Evolutionary conservation across 768 basidiomycete species (phyloP).

Genomic region (Scleroderma citrinum): DNA sequence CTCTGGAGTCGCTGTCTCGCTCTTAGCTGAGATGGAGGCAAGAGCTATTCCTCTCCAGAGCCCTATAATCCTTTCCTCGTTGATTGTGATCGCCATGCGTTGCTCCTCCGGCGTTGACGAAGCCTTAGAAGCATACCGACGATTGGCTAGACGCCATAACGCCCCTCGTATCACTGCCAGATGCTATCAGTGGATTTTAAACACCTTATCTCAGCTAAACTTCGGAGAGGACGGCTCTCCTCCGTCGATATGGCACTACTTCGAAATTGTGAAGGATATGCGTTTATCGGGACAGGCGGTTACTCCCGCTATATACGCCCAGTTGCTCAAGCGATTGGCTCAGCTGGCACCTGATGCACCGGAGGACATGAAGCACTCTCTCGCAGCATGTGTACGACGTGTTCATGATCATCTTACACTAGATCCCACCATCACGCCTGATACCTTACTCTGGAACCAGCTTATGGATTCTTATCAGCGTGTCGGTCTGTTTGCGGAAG

Average conservation of each 20-base stretch:
- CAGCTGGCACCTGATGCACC: conserved; percentile 32
- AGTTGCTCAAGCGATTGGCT: conserved; percentile 54
- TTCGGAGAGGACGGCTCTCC: conserved; percentile 36
- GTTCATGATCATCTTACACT: conserved; percentile 75
- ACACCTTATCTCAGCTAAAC: conserved; percentile 54
- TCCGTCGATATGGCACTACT: conserved; percentile 50
- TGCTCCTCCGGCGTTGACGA: conserved; percentile 46
- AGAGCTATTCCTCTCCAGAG: conserved; percentile 42
- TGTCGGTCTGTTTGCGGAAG: conserved; percentile 63
- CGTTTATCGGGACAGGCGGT: conserved; percentile 53
- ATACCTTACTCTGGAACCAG: conserved; percentile 68
- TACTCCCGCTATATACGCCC: conserved; percentile 58
- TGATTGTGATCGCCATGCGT: conserved; percentile 65
- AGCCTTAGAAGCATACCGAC: conserved; percentile 59
- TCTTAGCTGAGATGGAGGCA: conserved; percentile 63
- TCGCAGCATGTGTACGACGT: conserved; percentile 50
- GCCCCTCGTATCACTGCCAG: conserved; percentile 41
- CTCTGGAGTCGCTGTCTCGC: conserved; percentile 38
- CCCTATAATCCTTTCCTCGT: conserved; percentile 41
- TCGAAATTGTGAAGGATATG: conserved; percentile 80
- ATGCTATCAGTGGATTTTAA: conserved; percentile 60
- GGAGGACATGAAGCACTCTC: conserved; percentile 21
- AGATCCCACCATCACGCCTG: conserved; percentile 70
- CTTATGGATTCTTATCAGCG: conserved; percentile 87
- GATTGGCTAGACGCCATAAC: conserved; percentile 24